phyloP scores from a whole-genome alignment of 2,329 filamentous ascomycete species.

The Alternaria incomplexa region DNA sequence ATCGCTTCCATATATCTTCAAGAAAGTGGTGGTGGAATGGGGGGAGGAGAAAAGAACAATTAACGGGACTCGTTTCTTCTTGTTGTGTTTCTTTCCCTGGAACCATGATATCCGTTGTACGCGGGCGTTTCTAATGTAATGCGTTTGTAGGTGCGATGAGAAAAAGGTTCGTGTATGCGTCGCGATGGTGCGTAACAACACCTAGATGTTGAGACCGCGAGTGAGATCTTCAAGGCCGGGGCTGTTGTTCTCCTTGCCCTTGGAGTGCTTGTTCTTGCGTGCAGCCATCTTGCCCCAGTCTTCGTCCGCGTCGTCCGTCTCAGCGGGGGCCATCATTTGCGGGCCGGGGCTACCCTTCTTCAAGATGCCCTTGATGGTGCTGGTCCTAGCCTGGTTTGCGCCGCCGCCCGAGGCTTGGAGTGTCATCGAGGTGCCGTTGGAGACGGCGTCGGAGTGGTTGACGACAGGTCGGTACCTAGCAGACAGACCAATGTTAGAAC shows the following conservation, averaged over 20 bases:
- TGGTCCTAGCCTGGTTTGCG: slow-evolving; percentile 20
- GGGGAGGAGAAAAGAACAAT: not conserved
- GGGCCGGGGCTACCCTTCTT: slow-evolving; percentile 31
- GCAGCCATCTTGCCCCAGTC: slow-evolving; percentile 42
- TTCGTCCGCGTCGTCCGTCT: slow-evolving; percentile 42
- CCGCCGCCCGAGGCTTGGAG: slow-evolving; percentile 40
- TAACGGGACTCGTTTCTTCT: not conserved
- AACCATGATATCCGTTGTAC: slow-evolving; percentile 9
- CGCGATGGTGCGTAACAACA: slow-evolving; percentile 4
- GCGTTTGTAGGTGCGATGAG: slow-evolving; percentile 2
- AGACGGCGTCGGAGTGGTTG: slow-evolving; percentile 38
- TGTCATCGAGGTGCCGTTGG: slow-evolving; percentile 40
- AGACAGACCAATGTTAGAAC: slow-evolving; percentile 90
- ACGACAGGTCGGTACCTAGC: slow-evolving; percentile 91
- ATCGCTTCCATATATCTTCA: slow-evolving; percentile 16
- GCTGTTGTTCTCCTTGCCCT: slow-evolving; percentile 23
- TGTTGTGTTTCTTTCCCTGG: slow-evolving; percentile 2
- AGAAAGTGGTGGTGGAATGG: not conserved
- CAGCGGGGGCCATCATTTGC: slow-evolving; percentile 16
- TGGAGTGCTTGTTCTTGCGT: slow-evolving; percentile 36
- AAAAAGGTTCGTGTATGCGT: slow-evolving; percentile 1
- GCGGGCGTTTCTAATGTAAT: slow-evolving; percentile 2
- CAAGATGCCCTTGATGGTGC: slow-evolving; percentile 41
- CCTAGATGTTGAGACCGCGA: slow-evolving; percentile 32
- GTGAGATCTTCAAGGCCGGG: slow-evolving; percentile 34